Conservation (phyloP, 2,329 filamentous ascomycete genomes). For the Colletotrichum sp. region DNA sequence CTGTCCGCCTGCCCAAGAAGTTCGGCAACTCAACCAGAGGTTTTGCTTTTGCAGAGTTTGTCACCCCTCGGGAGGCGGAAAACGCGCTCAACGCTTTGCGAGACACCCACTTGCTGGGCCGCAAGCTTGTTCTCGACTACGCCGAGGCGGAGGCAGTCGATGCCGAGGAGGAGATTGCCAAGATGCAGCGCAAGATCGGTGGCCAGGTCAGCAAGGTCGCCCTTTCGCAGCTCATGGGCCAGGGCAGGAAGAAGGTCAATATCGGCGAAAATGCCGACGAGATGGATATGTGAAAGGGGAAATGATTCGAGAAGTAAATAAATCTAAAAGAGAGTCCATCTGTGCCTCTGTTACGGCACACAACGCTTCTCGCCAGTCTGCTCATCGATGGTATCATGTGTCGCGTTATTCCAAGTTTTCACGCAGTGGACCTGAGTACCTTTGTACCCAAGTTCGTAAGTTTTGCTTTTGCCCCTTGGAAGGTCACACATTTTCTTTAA, state of each 20-base stretch:
- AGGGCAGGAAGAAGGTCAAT: conserved; percentile 86
- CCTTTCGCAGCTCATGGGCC: conserved; percentile 84
- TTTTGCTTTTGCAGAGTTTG: conserved; percentile 97
- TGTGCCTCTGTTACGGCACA: neutral
- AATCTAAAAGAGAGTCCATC: neutral
- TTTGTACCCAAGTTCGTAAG: neutral
- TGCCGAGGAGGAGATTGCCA: conserved; percentile 93
- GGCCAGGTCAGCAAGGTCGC: conserved; percentile 90
- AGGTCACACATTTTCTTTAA: neutral
- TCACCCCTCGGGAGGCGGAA: conserved; percentile 85
- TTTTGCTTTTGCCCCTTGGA: neutral
- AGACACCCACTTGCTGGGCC: conserved; percentile 91
- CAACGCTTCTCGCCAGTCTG: neutral
- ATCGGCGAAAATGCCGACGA: conserved; percentile 71
- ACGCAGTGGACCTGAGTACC: neutral
- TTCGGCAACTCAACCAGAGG: conserved; percentile 88
- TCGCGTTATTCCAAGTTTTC: neutral
- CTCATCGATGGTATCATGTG: neutral
- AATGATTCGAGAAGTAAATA: neutral
- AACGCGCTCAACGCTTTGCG: conserved; percentile 90
- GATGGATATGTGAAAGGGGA: conserved; percentile 28
- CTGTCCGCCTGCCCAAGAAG: conserved; percentile 93
- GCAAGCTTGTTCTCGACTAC: conserved; percentile 89
- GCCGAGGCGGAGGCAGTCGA: conserved; percentile 88
- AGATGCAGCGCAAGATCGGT: conserved; percentile 96